phyloP scores from a whole-genome alignment of 495 filamentous ascomycete species.

The Penicillium tannophilum region DNA sequence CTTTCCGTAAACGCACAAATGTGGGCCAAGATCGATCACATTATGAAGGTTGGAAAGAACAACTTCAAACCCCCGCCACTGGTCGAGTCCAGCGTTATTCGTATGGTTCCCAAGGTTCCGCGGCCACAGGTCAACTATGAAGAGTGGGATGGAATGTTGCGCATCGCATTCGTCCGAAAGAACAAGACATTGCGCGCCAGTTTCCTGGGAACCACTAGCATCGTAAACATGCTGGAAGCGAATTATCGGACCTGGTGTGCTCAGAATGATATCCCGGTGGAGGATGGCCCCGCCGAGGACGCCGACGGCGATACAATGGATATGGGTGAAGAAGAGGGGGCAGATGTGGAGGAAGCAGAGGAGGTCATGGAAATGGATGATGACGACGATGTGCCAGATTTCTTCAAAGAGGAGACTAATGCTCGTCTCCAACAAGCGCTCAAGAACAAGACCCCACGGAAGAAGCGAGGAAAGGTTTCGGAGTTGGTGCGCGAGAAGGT shows the following conservation, averaged over 20 bases:
- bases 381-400: constrained; percentile 67
- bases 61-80: constrained; percentile 94
- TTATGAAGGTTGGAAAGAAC: constrained; percentile 90
- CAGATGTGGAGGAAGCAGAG: constrained; percentile 35
- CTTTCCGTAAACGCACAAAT: constrained; percentile 92
- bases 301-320: constrained; percentile 45
- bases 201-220: constrained; percentile 73
- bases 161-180: constrained; percentile 78
- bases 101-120: constrained; percentile 76
- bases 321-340: constrained; percentile 39
- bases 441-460: constrained; percentile 55
- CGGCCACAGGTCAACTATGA: constrained; percentile 86
- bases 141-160: constrained; percentile 89
- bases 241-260: constrained; percentile 92
- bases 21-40: constrained; percentile 84
- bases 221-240: constrained; percentile 77
- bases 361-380: constrained; percentile 59
- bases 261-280: constrained; percentile 73
- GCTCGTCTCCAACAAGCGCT: constrained; percentile 43
- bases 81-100: constrained; percentile 83
- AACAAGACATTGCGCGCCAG: constrained; percentile 77
- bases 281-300: constrained; percentile 63
- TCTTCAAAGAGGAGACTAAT: constrained; percentile 70
- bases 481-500: constrained; percentile 82
- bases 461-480: constrained; percentile 73